Base-by-base conservation (phyloP, 2,329 filamentous ascomycete species). In the Fusarium sp. region DNA sequence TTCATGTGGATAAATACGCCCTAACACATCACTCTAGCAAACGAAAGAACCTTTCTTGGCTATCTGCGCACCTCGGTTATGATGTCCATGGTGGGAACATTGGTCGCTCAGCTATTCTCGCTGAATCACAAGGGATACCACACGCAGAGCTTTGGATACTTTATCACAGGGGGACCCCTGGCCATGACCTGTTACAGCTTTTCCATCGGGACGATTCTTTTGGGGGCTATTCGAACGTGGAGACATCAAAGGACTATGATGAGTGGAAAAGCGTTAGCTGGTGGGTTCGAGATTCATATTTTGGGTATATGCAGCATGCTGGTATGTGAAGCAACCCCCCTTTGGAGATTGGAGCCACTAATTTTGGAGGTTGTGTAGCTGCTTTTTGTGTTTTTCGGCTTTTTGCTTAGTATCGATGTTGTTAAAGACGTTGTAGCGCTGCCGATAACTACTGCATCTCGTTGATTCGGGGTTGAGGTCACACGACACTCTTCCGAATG, bases 41-140 rank as follows among this genome's bases (percentile, higher is more conserved):
- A 93, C 56, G 91, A 94, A 78, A 83, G 91, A 58, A 94, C 91
- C 18, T 94, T 90, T 74, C 85, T 94, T 18, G 89, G 85, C 31
- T 93, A 93, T 76, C 83, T 93, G 31, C 86, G 91, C 20, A 93
- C 91, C 3, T 92, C 89, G 0, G 79, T 91, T 37, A 83, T 86
- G n/a, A 82, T 93, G 38, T 88, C 90, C 15, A 89, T 92, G 79
- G 80, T 89, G 20, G 90, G 90, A 18, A 86, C 91, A 4, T 72
- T 88, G 4, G 84, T 91, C 30, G 88, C 90, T 0, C 91, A 93
- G 74, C 84, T 93, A 9, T 92, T 92, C 71, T 83, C 85, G 20
- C 82, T 88, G 31, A 75, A 82, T 28, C 74, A 81, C 10, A 51
- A 66, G 47, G 57, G 50, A 3, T 38, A 49, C 3, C 72, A 78